Percentiles rank a stretch among this genome's conserved stretches.
Conservation (phyloP, 2,329 filamentous ascomycete species). For the Claviceps purpurea region DNA sequence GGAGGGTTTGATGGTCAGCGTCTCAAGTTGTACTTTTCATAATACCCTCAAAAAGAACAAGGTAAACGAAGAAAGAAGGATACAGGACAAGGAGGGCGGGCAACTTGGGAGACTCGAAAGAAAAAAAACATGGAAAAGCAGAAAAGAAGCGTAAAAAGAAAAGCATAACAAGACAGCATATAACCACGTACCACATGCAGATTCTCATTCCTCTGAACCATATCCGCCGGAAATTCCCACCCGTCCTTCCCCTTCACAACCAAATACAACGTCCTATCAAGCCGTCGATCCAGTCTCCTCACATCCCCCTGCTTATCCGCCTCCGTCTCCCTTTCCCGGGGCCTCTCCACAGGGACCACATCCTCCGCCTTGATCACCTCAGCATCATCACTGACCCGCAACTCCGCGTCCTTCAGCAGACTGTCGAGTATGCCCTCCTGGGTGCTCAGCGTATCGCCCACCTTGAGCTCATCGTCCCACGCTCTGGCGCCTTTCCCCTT, state of each 20-base stretch:
- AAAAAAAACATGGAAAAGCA: not conserved
- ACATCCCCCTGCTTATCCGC: constrained; percentile 66
- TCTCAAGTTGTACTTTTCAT: not conserved
- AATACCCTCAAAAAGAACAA: too few species aligned
- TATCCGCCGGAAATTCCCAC: constrained; percentile 74
- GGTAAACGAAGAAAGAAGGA: not conserved
- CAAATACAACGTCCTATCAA: constrained; percentile 78
- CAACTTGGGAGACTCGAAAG: too few species aligned
- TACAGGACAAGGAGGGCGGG: not conserved
- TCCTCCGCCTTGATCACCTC: constrained; percentile 45
- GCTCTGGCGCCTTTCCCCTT: constrained; percentile 53
- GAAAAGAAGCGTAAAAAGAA: not conserved
- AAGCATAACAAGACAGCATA: not conserved
- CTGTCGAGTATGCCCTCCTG: constrained; percentile 52
- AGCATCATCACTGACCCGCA: constrained; percentile 44
- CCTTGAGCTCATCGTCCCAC: constrained; percentile 85
- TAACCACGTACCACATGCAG: constrained; percentile 58
- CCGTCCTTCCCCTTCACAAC: constrained; percentile 62
- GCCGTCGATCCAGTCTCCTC: constrained; percentile 61
- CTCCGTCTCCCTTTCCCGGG: constrained; percentile 57
- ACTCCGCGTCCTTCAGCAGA: constrained; percentile 63
- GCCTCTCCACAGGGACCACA: constrained; percentile 56
- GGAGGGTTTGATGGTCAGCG: not conserved
- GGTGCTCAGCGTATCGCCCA: constrained; percentile 55
- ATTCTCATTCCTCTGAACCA: constrained; percentile 56